Base-by-base conservation (phyloP, 192 early-diverging fungal genomes). In the Helicostylum pulchrum region DNA sequence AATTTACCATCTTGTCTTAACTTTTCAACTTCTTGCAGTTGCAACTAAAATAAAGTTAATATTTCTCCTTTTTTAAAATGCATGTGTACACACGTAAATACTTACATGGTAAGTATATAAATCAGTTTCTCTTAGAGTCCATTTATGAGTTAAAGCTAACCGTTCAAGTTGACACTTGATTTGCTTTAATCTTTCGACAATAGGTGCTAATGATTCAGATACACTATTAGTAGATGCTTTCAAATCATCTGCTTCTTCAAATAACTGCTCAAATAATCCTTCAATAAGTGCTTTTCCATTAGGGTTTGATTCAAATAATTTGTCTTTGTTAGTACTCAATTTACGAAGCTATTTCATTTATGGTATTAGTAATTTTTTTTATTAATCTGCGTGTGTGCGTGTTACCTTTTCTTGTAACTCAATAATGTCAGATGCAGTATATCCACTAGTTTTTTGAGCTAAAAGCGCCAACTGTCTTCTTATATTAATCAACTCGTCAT, bases 1-100 rank as follows among this genome's bases (percentile, higher is more conserved):
- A 95, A 95, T 68, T 92, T 91, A 53, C 94, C 94, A 70, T 93
- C 83, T 17, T 79, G 83, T 47, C 94, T 85, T 74, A 92, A 73
- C n/a, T 85, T 82, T 62, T 93, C 90, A 67, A 95, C 90, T 42
- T 92, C 86, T 49, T 83, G 87, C 58, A 95, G 71, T 77, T 91
- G 90, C 44, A 87, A 82, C 70, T 83, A 52, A 26, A 2, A 36
- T 11, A 70, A n/a, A 12, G 2, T 20, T 55, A 65, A 73, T 46
- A 70, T 52, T 65, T 66, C 14, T 47, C 10, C 2, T 4, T n/a
- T n/a, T n/a, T 6, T 21, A 44, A 26, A 32, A 7, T 19, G 47
- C 9, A 10, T 11, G 23, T 15, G 15, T 14, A 21, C 31, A 23
- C 54, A 14, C 43, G 26, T 15, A 20, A 14, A 45, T 0, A 14